phyloP scores from a whole-genome alignment of 169 alveolate species.

The Plasmodium fragile region DNA sequence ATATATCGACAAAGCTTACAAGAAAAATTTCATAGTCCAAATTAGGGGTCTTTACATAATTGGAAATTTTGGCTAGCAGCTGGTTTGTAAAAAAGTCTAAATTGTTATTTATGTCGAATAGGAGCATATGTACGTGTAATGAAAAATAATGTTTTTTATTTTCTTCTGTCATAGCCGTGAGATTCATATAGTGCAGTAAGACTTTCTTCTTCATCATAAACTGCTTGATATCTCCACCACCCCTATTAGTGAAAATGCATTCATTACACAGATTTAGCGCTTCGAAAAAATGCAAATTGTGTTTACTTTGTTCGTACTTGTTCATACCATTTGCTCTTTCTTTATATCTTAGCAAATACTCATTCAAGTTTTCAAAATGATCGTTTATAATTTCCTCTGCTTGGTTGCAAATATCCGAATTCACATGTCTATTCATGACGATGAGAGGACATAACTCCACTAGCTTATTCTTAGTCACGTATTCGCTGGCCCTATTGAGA shows the following conservation, averaged over 20 bases:
- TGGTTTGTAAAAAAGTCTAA: conserved; percentile 25
- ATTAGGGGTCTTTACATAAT: neutral
- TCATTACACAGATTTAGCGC: conserved; percentile 70
- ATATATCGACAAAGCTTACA: conserved; percentile 45
- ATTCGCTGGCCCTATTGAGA: neutral
- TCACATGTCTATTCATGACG: conserved; percentile 3
- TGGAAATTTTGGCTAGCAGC: conserved; percentile 13
- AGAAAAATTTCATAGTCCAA: conserved; percentile 16
- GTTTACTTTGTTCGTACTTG: neutral
- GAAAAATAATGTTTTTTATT: conserved; percentile 8
- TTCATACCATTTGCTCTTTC: neutral
- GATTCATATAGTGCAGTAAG: conserved; percentile 20
- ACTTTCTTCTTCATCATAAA: conserved; percentile 45
- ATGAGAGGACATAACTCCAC: conserved; percentile 37
- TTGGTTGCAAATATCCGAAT: neutral
- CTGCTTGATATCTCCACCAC: neutral
- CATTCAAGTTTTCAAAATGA: neutral
- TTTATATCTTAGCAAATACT: neutral
- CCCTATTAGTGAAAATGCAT: conserved; percentile 28
- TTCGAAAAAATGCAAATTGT: conserved; percentile 1
- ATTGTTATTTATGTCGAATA: conserved; percentile 58
- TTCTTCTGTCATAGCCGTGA: neutral
- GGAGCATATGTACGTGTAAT: conserved; percentile 70
- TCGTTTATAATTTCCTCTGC: conserved; percentile 16
- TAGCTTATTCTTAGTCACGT: conserved; percentile 22